phyloP scores from a whole-genome alignment of 2,329 filamentous ascomycete species.

The Colletotrichum trifolii region DNA sequence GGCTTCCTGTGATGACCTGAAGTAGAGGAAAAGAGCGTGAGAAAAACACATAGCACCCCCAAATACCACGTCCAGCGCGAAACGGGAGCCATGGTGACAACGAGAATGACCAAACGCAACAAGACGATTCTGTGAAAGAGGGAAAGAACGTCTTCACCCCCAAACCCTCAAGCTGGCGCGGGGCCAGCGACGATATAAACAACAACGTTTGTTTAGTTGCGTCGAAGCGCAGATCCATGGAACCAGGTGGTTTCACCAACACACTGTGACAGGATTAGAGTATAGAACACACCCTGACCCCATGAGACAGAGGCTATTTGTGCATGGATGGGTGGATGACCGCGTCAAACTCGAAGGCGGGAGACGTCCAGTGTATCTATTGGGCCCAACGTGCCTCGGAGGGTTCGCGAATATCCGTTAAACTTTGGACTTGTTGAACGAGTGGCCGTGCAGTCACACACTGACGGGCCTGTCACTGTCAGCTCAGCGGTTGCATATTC shows the following conservation, averaged over 20 bases:
- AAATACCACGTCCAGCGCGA: conserved; percentile 12
- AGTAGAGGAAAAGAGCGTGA: not conserved
- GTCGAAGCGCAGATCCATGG: conserved; percentile 6
- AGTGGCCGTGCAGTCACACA: too few relatives aligned
- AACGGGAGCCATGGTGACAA: conserved; percentile 18
- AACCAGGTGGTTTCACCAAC: conserved; percentile 7
- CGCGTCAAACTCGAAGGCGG: not conserved
- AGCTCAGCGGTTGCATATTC: too few relatives aligned
- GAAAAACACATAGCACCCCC: not conserved
- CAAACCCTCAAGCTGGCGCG: not conserved
- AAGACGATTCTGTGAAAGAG: not conserved
- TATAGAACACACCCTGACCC: not conserved
- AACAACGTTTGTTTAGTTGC: not conserved
- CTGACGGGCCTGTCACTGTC: too few relatives aligned
- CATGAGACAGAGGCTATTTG: conserved; percentile 34
- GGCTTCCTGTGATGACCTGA: not conserved
- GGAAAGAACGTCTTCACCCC: not conserved
- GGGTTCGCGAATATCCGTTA: too few relatives aligned
- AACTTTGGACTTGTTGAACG: too few relatives aligned
- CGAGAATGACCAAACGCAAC: too few relatives aligned
- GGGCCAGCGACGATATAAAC: conserved; percentile 16
- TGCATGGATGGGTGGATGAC: conserved; percentile 28
- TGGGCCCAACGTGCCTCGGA: too few relatives aligned
- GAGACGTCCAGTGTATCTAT: too few relatives aligned
- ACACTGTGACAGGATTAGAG: not conserved